Conservation (phyloP, 345 rosid species). For the Eucalyptus paniculata region DNA sequence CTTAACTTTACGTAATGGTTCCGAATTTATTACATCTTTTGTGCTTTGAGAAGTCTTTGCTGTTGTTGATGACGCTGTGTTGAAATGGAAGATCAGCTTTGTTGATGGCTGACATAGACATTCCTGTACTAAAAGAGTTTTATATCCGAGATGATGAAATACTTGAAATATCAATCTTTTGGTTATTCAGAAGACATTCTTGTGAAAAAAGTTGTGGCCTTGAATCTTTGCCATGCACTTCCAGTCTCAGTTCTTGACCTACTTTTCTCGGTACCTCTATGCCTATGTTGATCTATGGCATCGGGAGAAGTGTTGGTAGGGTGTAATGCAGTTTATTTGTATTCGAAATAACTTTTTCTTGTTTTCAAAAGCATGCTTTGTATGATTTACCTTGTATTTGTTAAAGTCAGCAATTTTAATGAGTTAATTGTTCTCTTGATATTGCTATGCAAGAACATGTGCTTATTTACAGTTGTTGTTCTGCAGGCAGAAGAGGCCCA, state of each 20-base stretch:
- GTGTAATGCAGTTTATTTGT: neutral
- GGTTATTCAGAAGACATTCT: neutral
- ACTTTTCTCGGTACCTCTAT: neutral
- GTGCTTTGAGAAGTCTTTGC: neutral
- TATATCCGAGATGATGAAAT: neutral
- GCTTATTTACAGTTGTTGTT: neutral
- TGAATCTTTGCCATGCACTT: neutral
- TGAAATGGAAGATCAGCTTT: neutral
- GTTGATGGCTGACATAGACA: neutral
- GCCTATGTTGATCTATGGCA: neutral
- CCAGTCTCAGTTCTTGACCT: neutral
- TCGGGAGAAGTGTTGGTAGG: neutral
- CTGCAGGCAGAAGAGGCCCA: conserved; percentile 75
- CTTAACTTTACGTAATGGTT: neutral
- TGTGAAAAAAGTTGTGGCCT: neutral
- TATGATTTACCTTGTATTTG: neutral
- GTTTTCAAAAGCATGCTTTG: neutral
- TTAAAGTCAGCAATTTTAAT: neutral
- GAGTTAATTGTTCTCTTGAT: neutral
- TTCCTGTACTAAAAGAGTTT: neutral
- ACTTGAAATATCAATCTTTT: neutral
- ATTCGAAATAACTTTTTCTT: neutral
- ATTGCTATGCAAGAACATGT: neutral
- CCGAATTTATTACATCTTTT: neutral
- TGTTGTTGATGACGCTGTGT: neutral